Evolutionary conservation across 1,284 basidiomycete species (phyloP), one percentile per base, ranked within the genome.

Genomic region (Boletus mariae): DNA sequence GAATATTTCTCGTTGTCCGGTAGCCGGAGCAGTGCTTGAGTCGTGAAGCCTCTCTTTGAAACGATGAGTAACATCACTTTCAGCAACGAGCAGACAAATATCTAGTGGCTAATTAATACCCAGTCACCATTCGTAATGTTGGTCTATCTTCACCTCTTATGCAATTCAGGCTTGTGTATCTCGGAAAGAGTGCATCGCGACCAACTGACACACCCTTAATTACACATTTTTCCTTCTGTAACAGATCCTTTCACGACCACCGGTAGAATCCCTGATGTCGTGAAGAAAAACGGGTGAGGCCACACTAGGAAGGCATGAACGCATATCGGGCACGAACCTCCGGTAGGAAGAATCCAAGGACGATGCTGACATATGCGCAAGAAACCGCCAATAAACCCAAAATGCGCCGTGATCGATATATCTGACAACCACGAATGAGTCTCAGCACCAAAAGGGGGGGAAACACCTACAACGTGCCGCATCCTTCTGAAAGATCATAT

Each of bases 371-470:
- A 67, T 2, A 73, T 68, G 1, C 61, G 52, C 54, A 86, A 61
- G 52, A 85, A 75, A 1, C 75, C 82, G 28, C 78, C 74, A 47
- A 85, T 82, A 47, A 83, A 78, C 1, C 83, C 85, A 9, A 77
- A 73, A 61, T 88, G 85, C 0, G 80, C 73, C 0, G 84, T 85
- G 49, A 88, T 75, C 2, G 84, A 84, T 40, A 89, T 75, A 53
- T 77, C 85, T 86, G 50, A 26, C 35, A 13, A 10, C 3, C 29
- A 49, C 4, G 15, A 25, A 17, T 32, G 25, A 48, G 25, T 10
- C 15, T 38, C 8, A 29, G 9, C 28, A 29, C 28, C 8, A 26
- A 8, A 8, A 5, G 26, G 26, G 1, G 9, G 2, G 31, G 13
- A 13, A 20, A 8, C 12, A 32, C 57, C 28, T 31, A 87, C 86